Evolutionary conservation across 768 basidiomycete species (phyloP).

Genomic region (Hirschioporus abietinus): DNA sequence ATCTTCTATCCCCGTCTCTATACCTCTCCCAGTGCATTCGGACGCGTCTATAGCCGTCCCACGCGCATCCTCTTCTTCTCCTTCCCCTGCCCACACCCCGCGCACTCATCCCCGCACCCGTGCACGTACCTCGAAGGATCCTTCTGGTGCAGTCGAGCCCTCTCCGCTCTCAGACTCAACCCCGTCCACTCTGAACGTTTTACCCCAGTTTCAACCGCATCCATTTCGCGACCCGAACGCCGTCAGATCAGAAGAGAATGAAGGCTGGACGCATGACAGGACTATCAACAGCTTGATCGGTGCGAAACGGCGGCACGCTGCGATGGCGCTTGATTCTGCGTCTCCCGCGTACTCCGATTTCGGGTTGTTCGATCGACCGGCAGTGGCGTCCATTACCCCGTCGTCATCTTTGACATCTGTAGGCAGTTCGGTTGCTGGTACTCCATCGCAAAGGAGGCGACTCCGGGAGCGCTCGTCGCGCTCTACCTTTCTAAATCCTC

Average conservation of each 20-base stretch:
- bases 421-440: background rate
- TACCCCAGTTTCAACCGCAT: background rate
- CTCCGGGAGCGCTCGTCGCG: background rate
- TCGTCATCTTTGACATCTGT: background rate
- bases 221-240: background rate
- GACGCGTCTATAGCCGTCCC: background rate
- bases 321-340: conserved; percentile 66
- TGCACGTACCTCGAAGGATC: conserved; percentile 24
- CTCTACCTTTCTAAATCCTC: background rate
- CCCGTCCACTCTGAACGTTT: background rate
- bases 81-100: background rate
- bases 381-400: background rate
- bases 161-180: background rate
- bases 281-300: conserved; percentile 25
- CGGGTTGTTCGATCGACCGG: background rate
- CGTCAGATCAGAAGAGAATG: background rate
- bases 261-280: background rate
- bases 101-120: conserved; percentile 29
- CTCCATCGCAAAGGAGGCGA: background rate
- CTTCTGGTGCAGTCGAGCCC: background rate
- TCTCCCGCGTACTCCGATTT: conserved; percentile 14
- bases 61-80: background rate
- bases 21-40: background rate
- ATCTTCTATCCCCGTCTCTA: background rate
- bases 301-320: conserved; percentile 69